Percentiles rank a stretch among this genome's conserved stretches.
phyloP scores from a whole-genome alignment of 163 green algal species.

The Chloroidium sp. region DNA sequence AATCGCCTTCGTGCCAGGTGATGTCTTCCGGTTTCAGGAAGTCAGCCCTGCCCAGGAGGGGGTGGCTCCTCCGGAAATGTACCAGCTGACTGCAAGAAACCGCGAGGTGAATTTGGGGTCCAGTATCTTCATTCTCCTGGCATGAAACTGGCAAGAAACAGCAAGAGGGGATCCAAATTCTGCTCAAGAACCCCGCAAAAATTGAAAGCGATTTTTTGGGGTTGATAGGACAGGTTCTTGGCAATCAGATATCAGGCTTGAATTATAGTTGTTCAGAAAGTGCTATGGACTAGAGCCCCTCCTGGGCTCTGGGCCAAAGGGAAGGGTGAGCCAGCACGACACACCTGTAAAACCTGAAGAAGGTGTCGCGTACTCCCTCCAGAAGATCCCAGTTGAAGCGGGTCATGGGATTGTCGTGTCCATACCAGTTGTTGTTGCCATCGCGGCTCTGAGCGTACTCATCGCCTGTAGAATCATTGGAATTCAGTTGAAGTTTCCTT shows the following conservation, averaged over 20 bases:
- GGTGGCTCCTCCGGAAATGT: conserved; percentile 66
- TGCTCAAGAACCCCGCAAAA: no score
- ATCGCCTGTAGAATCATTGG: conserved; percentile 47
- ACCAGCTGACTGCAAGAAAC: conserved; percentile 53
- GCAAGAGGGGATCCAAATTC: no score
- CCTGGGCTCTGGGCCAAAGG: no score
- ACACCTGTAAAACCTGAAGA: conserved; percentile 59
- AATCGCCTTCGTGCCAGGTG: conserved; percentile 96
- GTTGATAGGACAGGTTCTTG: no score
- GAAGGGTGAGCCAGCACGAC: no score
- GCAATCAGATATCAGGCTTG: no score
- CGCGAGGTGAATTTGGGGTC: neutral
- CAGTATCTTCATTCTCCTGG: no score
- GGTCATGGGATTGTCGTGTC: conserved; percentile 83
- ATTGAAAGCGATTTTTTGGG: no score
- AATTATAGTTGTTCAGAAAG: no score
- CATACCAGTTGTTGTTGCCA: conserved; percentile 99
- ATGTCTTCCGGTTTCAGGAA: conserved; percentile 78
- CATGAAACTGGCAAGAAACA: no score
- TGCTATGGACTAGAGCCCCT: no score
- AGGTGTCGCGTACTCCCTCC: conserved; percentile 24
- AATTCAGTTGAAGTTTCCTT: no score
- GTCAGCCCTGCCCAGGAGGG: conserved; percentile 59
- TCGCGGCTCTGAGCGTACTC: conserved; percentile 68
- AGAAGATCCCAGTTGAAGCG: conserved; percentile 69